A percentile compares a stretch with the other conserved stretches of the same genome.
These are phyloP conservation scores for Penicillium sp. DNA, from an alignment of 2,329 filamentous ascomycete species.

Conservation along the genomic window DNA sequence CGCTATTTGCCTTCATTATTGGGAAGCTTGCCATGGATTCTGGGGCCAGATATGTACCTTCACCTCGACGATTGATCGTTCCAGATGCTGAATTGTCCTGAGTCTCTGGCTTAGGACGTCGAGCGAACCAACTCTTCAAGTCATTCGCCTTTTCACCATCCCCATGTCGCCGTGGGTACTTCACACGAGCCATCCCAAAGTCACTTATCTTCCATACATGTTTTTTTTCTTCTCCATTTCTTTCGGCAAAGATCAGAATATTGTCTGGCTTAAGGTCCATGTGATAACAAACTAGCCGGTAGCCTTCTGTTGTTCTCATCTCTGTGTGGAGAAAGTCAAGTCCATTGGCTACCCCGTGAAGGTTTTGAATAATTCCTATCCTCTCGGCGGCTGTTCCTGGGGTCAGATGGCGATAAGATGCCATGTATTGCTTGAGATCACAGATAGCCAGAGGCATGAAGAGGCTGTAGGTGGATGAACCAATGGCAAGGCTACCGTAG, in stretches of 20 bases:
- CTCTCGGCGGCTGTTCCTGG: slow-evolving; percentile 19
- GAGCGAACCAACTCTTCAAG: slow-evolving; percentile 9
- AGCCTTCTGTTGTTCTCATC: slow-evolving; percentile 27
- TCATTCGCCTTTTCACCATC: slow-evolving; percentile 27
- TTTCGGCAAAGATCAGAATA: slow-evolving; percentile 32
- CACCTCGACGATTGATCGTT: slow-evolving; percentile 18
- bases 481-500: slow-evolving; percentile 41
- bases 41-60: slow-evolving; percentile 46
- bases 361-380: slow-evolving; percentile 33
- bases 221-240: neutral
- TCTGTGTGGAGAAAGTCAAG: slow-evolving; percentile 43
- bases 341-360: slow-evolving; percentile 39
- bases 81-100: neutral
- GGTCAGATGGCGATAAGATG: slow-evolving; percentile 17
- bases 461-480: slow-evolving; percentile 39
- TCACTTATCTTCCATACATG: slow-evolving; percentile 47
- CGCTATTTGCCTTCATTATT: slow-evolving; percentile 41
- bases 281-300: slow-evolving; percentile 45
- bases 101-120: neutral
- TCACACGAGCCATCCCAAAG: slow-evolving; percentile 47
- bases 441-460: slow-evolving; percentile 47
- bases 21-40: slow-evolving; percentile 30
- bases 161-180: slow-evolving; percentile 8
- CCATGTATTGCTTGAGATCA: slow-evolving; percentile 46
- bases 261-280: slow-evolving; percentile 48